Percentiles rank a stretch among this genome's conserved stretches.
Evolutionary conservation across 768 basidiomycete genomes (phyloP).

Genomic region (Boletus rubropictus): DNA sequence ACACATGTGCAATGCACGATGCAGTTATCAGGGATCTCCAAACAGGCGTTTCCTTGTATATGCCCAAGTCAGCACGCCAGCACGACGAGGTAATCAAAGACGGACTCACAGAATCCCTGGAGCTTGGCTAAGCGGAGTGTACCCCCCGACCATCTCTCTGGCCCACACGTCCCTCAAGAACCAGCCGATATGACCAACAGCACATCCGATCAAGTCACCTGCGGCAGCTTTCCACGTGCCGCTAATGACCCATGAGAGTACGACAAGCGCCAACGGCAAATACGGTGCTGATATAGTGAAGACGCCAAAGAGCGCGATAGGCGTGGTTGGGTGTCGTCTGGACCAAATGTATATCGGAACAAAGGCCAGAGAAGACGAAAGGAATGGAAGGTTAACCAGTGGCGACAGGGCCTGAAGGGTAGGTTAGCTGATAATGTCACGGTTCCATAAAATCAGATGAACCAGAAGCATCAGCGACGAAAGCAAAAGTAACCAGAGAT

Average conservation of each 20-base stretch:
- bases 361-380: conserved; percentile 88
- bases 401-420: conserved; percentile 65
- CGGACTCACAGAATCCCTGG: conserved; percentile 60
- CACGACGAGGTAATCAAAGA: not conserved
- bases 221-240: conserved; percentile 82
- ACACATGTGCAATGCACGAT: conserved; percentile 7
- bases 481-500: conserved; percentile 87
- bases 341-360: conserved; percentile 98
- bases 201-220: conserved; percentile 77
- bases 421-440: not conserved
- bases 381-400: conserved; percentile 86
- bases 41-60: conserved; percentile 55
- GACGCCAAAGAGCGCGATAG: conserved; percentile 93
- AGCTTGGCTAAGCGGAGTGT: conserved; percentile 65
- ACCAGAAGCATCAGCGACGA: conserved; percentile 86
- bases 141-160: conserved; percentile 79
- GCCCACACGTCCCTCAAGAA: conserved; percentile 83
- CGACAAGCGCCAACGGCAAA: conserved; percentile 86
- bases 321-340: conserved; percentile 85
- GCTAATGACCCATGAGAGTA: conserved; percentile 76
- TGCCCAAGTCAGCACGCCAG: not conserved
- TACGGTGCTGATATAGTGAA: conserved; percentile 95
- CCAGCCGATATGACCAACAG: conserved; percentile 83
- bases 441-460: conserved; percentile 18
- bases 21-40: conserved; percentile 41